A percentile compares a stretch with the other conserved stretches of the same genome.
Conservation (phyloP, 2,329 filamentous ascomycete genomes). For the Diaporthe australafricana region DNA sequence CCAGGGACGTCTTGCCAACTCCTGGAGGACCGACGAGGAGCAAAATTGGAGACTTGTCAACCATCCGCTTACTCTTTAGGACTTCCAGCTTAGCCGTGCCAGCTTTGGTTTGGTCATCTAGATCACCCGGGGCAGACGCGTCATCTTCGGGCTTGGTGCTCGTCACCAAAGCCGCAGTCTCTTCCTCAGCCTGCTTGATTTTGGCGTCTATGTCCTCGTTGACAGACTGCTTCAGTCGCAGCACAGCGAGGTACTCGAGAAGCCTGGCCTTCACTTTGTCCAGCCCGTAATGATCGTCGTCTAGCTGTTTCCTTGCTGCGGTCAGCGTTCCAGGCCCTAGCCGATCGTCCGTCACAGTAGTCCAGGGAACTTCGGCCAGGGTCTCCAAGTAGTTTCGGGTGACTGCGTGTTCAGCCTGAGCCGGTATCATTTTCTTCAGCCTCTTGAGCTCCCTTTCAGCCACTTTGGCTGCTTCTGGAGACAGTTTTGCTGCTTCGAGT, state of each 20-base stretch:
- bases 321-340: conserved; percentile 84
- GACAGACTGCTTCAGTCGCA: conserved; percentile 91
- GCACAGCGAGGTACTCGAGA: conserved; percentile 94
- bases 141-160: conserved; percentile 46
- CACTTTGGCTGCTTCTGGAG: conserved; percentile 88
- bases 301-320: conserved; percentile 87
- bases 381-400: conserved; percentile 95
- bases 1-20: conserved; percentile 95
- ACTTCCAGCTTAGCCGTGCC: conserved; percentile 76
- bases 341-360: conserved; percentile 83
- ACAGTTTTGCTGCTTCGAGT: conserved; percentile 83
- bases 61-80: conserved; percentile 83
- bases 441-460: conserved; percentile 89
- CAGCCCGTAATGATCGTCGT: conserved; percentile 95
- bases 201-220: conserved; percentile 86
- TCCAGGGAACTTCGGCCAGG: conserved; percentile 93
- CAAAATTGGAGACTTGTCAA: conserved; percentile 96
- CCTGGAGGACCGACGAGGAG: conserved; percentile 93
- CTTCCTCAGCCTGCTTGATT: conserved; percentile 75
- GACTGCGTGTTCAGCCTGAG: conserved; percentile 95
- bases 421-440: conserved; percentile 94
- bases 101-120: conserved; percentile 52
- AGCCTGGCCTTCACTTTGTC: conserved; percentile 98
- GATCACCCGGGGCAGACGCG: neutral
- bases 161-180: conserved; percentile 58